Evolutionary conservation across 2,329 filamentous ascomycete genomes (phyloP).

Genomic region (Shiraia bambusicola): DNA sequence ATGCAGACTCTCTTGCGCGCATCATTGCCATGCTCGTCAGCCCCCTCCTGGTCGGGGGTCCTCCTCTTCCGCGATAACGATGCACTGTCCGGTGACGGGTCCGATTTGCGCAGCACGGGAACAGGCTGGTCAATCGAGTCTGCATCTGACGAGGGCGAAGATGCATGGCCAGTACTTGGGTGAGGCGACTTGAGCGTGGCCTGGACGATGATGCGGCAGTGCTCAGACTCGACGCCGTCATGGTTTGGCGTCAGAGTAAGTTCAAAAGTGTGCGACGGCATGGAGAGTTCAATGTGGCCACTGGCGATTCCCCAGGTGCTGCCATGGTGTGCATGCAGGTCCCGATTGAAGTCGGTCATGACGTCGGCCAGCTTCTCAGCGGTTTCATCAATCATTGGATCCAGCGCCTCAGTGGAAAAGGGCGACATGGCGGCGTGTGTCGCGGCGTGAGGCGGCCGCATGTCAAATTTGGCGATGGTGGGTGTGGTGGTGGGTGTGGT

Average conservation of each 20-base stretch:
- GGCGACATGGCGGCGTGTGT: conserved; percentile 5
- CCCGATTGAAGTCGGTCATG: conserved; percentile 30
- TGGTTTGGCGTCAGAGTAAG: conserved; percentile 9
- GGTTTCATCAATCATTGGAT: conserved; percentile 22
- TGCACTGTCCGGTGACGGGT: conserved; percentile 21
- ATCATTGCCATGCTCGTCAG: conserved; percentile 4
- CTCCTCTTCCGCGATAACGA: conserved; percentile 22
- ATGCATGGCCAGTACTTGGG: conserved; percentile 1
- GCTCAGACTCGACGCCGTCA: conserved; percentile 16
- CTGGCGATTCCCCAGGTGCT: conserved; percentile 12
- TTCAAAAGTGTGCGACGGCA: conserved; percentile 4
- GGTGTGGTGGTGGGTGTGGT: too few relatives aligned
- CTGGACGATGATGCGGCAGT: conserved; percentile 18
- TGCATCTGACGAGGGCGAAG: conserved; percentile 1
- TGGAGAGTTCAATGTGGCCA: conserved; percentile 18
- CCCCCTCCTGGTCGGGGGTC: conserved; percentile 12
- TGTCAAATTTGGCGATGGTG: conserved; percentile 11
- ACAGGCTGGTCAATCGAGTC: conserved; percentile 8
- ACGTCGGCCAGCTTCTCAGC: conserved; percentile 23
- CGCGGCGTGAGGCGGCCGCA: conserved; percentile 3
- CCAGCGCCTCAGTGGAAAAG: conserved; percentile 8
- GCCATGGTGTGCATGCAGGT: conserved; percentile 21
- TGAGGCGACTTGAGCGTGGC: conserved; percentile 8
- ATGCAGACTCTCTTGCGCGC: conserved; percentile 12
- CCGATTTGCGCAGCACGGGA: conserved; percentile 18